phyloP scores from a whole-genome alignment of 1,139 yeast species.

The Sugiyamaella paludigena region DNA sequence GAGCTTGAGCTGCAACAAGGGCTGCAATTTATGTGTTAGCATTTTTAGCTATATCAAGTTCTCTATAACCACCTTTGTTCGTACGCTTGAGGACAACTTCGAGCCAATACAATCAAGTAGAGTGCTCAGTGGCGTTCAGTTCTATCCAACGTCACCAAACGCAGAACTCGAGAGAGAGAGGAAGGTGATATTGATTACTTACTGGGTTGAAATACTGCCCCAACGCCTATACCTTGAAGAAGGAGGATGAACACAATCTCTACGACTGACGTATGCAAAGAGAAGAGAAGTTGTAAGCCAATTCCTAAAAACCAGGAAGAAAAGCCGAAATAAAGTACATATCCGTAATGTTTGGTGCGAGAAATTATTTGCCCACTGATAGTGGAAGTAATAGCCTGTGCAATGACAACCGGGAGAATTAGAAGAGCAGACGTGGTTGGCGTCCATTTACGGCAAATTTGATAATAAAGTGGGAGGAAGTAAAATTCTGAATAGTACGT shows the following conservation, averaged over 20 bases:
- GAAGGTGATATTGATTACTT: too few relatives aligned
- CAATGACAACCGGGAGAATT: slow-evolving; percentile 45
- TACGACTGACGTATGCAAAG: slow-evolving; percentile 37
- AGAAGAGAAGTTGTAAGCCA: slow-evolving; percentile 43
- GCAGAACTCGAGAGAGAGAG: too few relatives aligned
- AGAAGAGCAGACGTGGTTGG: slow-evolving; percentile 44
- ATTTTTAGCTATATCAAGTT: too few relatives aligned
- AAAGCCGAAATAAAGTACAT: slow-evolving; percentile 46
- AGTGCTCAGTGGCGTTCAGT: too few relatives aligned
- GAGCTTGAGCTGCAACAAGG: slow-evolving; percentile 55
- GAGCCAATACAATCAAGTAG: too few relatives aligned
- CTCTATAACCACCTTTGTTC: too few relatives aligned
- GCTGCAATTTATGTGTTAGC: slow-evolving; percentile 28
- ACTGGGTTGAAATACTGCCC: slow-evolving; percentile 51
- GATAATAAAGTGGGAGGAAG: slow-evolving; percentile 52
- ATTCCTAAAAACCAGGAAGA: slow-evolving; percentile 45
- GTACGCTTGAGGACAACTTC: too few relatives aligned
- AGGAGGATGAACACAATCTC: slow-evolving; percentile 41
- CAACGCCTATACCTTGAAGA: slow-evolving; percentile 51
- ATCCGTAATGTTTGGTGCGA: slow-evolving; percentile 44
- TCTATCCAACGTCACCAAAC: too few relatives aligned
- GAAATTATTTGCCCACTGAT: slow-evolving; percentile 48
- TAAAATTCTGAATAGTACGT: slow-evolving; percentile 47
- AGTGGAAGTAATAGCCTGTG: slow-evolving; percentile 44
- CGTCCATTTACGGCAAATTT: slow-evolving; percentile 46